Conservation (phyloP, 495 filamentous ascomycete species). For the Neurospora sp. region DNA sequence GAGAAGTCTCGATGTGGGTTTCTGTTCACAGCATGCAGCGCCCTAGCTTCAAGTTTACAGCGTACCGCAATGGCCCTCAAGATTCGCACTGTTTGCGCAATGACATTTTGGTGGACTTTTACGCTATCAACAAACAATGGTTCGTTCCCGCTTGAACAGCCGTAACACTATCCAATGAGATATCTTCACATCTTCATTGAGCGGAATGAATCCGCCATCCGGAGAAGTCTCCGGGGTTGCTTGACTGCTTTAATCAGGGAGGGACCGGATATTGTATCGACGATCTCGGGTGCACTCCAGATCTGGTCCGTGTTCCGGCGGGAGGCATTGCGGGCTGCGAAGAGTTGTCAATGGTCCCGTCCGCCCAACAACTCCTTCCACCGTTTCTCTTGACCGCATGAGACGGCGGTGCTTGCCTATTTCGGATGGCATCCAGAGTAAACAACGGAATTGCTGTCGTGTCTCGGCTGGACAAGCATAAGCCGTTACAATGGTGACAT, state of each 20-base stretch:
- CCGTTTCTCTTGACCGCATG: background rate
- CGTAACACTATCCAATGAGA: background rate
- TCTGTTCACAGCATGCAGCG: background rate
- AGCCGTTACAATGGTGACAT: background rate
- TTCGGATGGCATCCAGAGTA: background rate
- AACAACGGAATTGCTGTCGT: background rate
- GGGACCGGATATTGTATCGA: background rate
- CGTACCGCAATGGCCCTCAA: background rate
- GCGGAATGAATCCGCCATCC: background rate
- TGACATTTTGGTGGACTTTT: background rate
- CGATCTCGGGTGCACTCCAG: background rate
- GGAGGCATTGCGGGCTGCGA: background rate
- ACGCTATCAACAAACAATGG: background rate
- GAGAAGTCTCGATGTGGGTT: background rate
- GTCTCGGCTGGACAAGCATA: background rate
- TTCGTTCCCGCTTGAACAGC: background rate
- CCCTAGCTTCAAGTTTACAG: background rate
- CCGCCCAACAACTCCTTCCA: background rate
- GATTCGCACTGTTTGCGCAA: background rate
- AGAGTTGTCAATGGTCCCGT: background rate
- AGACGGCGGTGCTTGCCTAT: slow-evolving; percentile 8
- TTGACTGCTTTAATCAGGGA: background rate
- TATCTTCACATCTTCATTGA: background rate
- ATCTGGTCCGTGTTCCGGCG: background rate
- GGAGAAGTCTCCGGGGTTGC: background rate